Percentiles rank a stretch among this genome's conserved stretches.
Evolutionary conservation across 2,329 filamentous ascomycete genomes (phyloP).

Genomic region (Penicillium freii): DNA sequence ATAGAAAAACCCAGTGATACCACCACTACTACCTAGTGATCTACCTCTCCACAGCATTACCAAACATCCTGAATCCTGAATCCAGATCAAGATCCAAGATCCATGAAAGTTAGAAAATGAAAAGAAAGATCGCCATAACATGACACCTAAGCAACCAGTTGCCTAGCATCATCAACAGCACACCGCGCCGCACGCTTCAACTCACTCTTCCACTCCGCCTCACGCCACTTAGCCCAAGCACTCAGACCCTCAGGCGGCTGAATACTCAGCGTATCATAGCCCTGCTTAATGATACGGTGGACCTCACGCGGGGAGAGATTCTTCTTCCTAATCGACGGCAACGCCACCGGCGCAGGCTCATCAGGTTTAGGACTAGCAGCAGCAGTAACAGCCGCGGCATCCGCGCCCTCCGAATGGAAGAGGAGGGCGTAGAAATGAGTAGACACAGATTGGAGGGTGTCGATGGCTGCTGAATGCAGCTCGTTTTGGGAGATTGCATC

Average conservation of each 20-base stretch:
- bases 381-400: constrained; percentile 7
- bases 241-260: constrained; percentile 84
- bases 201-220: constrained; percentile 78
- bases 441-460: constrained; percentile 74
- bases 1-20: neutral
- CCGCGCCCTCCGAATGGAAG: constrained; percentile 49
- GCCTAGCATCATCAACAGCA: constrained; percentile 68
- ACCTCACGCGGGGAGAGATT: constrained; percentile 81
- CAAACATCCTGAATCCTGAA: neutral
- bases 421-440: constrained; percentile 85
- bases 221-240: constrained; percentile 80
- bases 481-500: constrained; percentile 21
- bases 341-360: constrained; percentile 26
- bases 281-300: constrained; percentile 87
- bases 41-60: neutral
- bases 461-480: constrained; percentile 65
- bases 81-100: neutral
- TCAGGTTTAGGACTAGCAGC: constrained; percentile 20
- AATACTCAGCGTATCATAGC: constrained; percentile 91
- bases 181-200: constrained; percentile 84
- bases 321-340: constrained; percentile 50
- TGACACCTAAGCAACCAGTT: constrained; percentile 37
- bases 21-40: neutral
- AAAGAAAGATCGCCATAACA: neutral
- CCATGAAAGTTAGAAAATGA: neutral